These are phyloP conservation scores for Clavulina sp. DNA, from an alignment of 768 basidiomycete genomes.

Conservation along the genomic window DNA sequence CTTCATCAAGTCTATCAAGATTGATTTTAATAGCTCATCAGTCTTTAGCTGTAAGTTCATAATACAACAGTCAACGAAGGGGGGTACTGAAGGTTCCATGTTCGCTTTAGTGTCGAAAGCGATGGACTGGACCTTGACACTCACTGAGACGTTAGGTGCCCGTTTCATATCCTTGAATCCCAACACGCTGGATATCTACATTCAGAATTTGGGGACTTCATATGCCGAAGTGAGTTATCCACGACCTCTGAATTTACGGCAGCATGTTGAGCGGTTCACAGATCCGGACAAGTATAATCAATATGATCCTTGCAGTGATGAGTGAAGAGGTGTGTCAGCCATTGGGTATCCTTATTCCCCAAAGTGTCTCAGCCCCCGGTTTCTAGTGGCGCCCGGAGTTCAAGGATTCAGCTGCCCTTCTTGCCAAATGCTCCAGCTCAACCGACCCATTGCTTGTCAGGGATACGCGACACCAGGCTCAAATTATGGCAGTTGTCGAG, in stretches of 20 bases:
- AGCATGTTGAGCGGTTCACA: too few relatives aligned
- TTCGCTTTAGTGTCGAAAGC: conserved; percentile 49
- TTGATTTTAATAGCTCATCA: conserved; percentile 73
- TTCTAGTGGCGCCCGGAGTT: conserved; percentile 57
- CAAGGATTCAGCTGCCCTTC: conserved; percentile 33
- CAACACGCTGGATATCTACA: conserved; percentile 48
- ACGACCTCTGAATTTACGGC: too few relatives aligned
- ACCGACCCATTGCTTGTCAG: conserved; percentile 45
- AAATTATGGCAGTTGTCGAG: conserved; percentile 36
- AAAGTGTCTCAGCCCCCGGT: conserved; percentile 18
- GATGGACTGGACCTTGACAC: conserved; percentile 42
- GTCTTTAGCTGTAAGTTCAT: conserved; percentile 59
- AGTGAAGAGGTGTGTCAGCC: background rate
- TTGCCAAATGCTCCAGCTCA: conserved; percentile 33
- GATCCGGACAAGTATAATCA: background rate
- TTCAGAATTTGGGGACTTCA: conserved; percentile 59
- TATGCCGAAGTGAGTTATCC: conserved; percentile 61
- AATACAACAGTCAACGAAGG: background rate
- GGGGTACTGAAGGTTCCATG: background rate
- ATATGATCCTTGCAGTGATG: background rate
- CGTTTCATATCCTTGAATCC: conserved; percentile 52
- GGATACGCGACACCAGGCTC: conserved; percentile 35
- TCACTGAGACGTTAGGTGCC: conserved; percentile 47
- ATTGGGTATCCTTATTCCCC: background rate
- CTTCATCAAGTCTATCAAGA: conserved; percentile 56